A percentile compares a stretch with the other conserved stretches of the same genome.
Conservation (phyloP, 106 monocot species). For the Acorus calamus region DNA sequence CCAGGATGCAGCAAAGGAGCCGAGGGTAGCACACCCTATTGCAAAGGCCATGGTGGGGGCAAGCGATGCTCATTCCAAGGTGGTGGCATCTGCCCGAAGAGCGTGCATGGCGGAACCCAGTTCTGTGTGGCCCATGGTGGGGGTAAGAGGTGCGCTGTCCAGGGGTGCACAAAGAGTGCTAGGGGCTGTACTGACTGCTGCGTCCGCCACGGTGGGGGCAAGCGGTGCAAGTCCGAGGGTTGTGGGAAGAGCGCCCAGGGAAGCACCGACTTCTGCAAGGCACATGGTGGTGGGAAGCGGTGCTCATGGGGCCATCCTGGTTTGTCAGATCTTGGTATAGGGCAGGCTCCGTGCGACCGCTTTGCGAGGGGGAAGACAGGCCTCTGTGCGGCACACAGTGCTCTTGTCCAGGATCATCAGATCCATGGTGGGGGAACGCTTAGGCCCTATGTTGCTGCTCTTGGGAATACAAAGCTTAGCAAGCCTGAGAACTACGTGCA, state of each 20-base stretch:
- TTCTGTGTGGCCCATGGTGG: constrained; percentile 55
- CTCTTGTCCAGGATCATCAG: constrained; percentile 14
- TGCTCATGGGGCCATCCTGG: constrained; percentile 32
- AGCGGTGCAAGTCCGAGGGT: constrained; percentile 34
- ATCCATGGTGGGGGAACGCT: constrained; percentile 11
- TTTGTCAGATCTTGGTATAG: constrained; percentile 4
- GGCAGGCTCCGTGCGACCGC: constrained; percentile 5
- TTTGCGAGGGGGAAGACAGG: constrained; percentile 15
- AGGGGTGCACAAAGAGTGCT: constrained; percentile 38
- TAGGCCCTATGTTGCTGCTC: not conserved
- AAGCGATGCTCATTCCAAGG: constrained; percentile 40
- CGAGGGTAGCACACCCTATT: constrained; percentile 45
- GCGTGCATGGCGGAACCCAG: constrained; percentile 45
- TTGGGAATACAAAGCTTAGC: not conserved
- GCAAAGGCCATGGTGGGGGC: constrained; percentile 47
- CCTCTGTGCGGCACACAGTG: constrained; percentile 19
- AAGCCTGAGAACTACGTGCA: constrained; percentile 8
- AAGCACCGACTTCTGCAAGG: constrained; percentile 54
- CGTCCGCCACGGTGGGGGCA: constrained; percentile 47
- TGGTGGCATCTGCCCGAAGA: constrained; percentile 37
- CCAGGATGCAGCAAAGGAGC: constrained; percentile 40
- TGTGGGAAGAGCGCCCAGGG: constrained; percentile 67
- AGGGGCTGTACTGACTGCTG: constrained; percentile 42
- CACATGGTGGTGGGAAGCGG: constrained; percentile 55
- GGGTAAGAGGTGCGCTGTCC: constrained; percentile 47